Evolutionary conservation across 352 stramenopile genomes (phyloP), one percentile per base, ranked within the genome.

Genomic region (Phytopythium aichiense): DNA sequence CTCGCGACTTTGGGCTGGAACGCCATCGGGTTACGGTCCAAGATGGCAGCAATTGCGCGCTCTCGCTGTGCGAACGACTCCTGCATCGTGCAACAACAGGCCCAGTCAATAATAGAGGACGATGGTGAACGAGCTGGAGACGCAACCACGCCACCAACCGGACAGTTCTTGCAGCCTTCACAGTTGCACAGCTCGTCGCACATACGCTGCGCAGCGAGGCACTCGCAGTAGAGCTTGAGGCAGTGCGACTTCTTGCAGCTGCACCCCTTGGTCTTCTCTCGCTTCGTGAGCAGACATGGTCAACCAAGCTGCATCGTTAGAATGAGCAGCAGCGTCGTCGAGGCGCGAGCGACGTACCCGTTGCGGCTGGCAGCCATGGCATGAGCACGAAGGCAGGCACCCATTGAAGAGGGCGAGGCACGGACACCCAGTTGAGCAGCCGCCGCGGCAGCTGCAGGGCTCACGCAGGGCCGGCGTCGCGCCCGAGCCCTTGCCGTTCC

Each of bases 231-330:
- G 25, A 99, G 73, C 67, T 99, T 99, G 9, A 99, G 84, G 66
- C 96, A 99, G 60, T 97, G 96, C 12, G 92, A 98, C 59, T 98
- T 98, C 74, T 98, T 98, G 77, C 96, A 99, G 56, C 96, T 98
- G 70, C 96, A 99, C 40, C 84, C 81, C 45, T 83, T 82, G 0
- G 71, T 74, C 58, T 76, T 82, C 58, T 84, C 77, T 12, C 73
- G 66, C n/a, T 70, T 55, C 9, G 33, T 28, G 7, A 2, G n/a
- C 1, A n/a, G 7, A 6, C 18, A 16, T 13, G 15, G 0, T 35
- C 13, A 49, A 16, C 20, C 16, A 7, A 60, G 40, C 58, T 42
- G 35, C 22, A 18, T 16, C 2, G 13, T 55, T 52, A 52, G 54
- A 11, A 5, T 0, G 20, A n/a, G 5, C 40, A 20, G 18, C 40